These are phyloP conservation scores for Phycomyces nitens DNA, from an alignment of 192 early-diverging fungal species.

Conservation along the genomic window DNA sequence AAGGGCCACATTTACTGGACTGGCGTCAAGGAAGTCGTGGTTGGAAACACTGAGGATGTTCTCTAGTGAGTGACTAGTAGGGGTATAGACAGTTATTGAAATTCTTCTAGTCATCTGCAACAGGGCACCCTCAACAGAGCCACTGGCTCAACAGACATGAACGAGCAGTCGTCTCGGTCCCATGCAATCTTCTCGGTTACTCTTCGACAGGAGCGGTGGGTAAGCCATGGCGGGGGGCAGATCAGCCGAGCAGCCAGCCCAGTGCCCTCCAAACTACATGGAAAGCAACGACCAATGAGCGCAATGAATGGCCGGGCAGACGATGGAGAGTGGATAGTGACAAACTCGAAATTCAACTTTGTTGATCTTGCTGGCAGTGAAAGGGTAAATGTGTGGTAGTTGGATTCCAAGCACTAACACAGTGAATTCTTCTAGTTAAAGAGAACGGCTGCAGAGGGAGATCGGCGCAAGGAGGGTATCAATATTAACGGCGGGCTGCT, in stretches of 20 bases:
- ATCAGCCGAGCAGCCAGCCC: conserved; percentile 15
- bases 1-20: conserved; percentile 85
- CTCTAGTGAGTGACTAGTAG: conserved; percentile 49
- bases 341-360: conserved; percentile 94
- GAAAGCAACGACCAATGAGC: conserved; percentile 18
- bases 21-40: conserved; percentile 76
- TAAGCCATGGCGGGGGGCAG: conserved; percentile 2
- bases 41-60: conserved; percentile 67
- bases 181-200: conserved; percentile 97
- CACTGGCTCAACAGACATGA: conserved; percentile 97
- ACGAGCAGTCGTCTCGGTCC: conserved; percentile 88
- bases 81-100: background rate
- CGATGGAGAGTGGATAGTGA: conserved; percentile 55
- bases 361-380: conserved; percentile 98
- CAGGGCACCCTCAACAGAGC: conserved; percentile 76
- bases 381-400: conserved; percentile 44
- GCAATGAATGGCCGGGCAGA: conserved; percentile 24
- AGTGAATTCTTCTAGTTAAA: conserved; percentile 67
- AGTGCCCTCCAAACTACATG: conserved; percentile 11
- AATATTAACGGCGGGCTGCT: conserved; percentile 94
- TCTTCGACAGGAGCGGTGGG: conserved; percentile 71
- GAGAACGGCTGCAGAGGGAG: conserved; percentile 88
- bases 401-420: too few species aligned
- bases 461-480: conserved; percentile 93
- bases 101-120: conserved; percentile 45